phyloP scores from a whole-genome alignment of 495 filamentous ascomycete genomes.

The Xylaria intraflava region DNA sequence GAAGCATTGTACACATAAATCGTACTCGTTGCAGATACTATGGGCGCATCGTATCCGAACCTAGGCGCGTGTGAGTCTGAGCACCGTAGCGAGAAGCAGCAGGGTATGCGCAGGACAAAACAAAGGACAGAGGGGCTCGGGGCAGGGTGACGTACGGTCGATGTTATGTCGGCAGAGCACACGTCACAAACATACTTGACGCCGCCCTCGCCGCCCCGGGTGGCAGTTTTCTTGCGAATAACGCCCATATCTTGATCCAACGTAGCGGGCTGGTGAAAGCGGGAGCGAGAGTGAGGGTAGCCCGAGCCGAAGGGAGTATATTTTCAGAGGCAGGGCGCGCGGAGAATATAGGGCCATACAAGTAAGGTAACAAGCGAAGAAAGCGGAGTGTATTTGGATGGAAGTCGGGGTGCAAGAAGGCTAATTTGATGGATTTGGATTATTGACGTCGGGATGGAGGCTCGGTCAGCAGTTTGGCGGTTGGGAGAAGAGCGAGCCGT shows the following conservation, averaged over 20 bases:
- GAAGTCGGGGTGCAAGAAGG: no score
- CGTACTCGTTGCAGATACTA: constrained; percentile 80
- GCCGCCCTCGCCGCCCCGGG: constrained; percentile 82
- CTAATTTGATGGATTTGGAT: no score
- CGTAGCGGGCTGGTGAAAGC: constrained; percentile 7
- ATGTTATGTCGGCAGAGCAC: constrained; percentile 91
- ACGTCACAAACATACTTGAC: constrained; percentile 95
- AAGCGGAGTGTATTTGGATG: no score
- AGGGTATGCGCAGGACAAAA: neutral
- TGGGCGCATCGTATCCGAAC: constrained; percentile 91
- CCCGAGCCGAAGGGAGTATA: neutral
- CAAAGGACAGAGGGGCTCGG: neutral
- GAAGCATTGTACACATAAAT: constrained; percentile 95
- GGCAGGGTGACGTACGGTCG: constrained; percentile 55
- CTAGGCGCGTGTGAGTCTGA: constrained; percentile 37
- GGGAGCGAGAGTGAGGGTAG: neutral
- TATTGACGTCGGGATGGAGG: no score
- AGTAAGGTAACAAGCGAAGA: neutral
- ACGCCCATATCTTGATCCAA: constrained; percentile 64
- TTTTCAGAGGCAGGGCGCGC: neutral
- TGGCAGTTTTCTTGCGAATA: constrained; percentile 91
- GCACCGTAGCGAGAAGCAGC: no score
- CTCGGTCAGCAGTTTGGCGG: no score
- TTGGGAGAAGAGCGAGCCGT: no score
- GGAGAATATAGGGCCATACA: neutral